phyloP scores from a whole-genome alignment of 2,329 filamentous ascomycete genomes.

The Penicillium expansum region DNA sequence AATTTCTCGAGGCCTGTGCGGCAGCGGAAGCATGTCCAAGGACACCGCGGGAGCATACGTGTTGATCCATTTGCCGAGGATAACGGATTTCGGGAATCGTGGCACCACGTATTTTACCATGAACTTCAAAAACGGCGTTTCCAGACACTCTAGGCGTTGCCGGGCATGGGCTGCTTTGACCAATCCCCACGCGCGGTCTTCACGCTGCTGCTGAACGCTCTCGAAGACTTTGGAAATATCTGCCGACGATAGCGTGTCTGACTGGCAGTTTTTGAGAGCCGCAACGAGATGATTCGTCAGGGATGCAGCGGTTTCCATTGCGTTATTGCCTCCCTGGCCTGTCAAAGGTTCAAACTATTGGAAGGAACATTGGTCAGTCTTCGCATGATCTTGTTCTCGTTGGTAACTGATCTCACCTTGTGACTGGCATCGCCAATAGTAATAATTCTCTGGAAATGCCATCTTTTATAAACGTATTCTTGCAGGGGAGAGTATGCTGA shows the following conservation, averaged over 20 bases:
- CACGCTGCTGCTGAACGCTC: conserved; percentile 12
- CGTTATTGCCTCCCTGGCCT: conserved; percentile 21
- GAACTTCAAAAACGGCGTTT: conserved; percentile 15
- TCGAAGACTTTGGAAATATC: conserved; percentile 8
- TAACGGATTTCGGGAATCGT: neutral
- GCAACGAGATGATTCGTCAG: conserved; percentile 15
- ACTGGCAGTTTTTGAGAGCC: neutral
- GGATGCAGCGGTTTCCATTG: conserved; percentile 21
- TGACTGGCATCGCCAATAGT: conserved; percentile 19
- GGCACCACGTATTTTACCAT: conserved; percentile 10
- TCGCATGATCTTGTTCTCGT: neutral
- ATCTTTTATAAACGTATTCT: conserved; percentile 22
- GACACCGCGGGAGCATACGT: conserved; percentile 9
- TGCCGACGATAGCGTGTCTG: neutral
- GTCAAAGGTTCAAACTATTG: conserved; percentile 17
- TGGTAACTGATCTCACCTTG: conserved; percentile 7
- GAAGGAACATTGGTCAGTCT: neutral
- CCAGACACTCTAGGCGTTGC: conserved; percentile 18
- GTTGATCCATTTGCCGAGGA: conserved; percentile 2
- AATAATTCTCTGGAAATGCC: conserved; percentile 17
- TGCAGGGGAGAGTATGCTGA: conserved; percentile 15
- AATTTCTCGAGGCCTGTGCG: neutral
- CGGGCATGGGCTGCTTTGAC: conserved; percentile 13
- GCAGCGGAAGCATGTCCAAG: conserved; percentile 12
- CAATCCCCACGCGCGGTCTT: conserved; percentile 8